These are phyloP conservation scores for Aspergillus quadrilineatus DNA, from an alignment of 2,329 filamentous ascomycete species.

Conservation along the genomic window DNA sequence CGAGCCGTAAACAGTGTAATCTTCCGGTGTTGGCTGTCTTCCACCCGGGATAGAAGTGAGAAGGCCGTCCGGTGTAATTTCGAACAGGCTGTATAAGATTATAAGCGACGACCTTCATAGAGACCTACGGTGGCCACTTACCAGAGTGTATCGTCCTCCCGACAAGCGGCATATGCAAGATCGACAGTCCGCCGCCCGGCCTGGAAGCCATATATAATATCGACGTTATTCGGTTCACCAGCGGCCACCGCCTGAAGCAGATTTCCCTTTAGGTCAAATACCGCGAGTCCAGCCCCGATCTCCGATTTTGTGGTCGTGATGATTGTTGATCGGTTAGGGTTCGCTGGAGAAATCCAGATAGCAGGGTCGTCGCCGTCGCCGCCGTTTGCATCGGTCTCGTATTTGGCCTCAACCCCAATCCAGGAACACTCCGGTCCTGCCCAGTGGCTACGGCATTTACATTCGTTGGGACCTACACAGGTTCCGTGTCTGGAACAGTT, in stretches of 20 bases:
- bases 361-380: conserved; percentile 12
- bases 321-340: neutral
- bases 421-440: conserved; percentile 10
- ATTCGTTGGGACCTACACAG: conserved; percentile 8
- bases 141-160: conserved; percentile 12
- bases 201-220: conserved; percentile 7
- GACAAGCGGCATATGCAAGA: conserved; percentile 8
- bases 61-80: conserved; percentile 1
- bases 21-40: neutral
- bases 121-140: neutral
- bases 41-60: conserved; percentile 1
- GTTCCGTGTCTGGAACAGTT: conserved; percentile 6
- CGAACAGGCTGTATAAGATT: conserved; percentile 4
- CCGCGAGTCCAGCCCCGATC: neutral
- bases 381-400: conserved; percentile 11
- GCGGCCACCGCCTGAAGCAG: conserved; percentile 6
- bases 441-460: neutral
- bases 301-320: conserved; percentile 12
- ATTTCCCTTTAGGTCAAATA: conserved; percentile 9
- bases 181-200: neutral
- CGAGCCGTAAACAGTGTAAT: conserved; percentile 12
- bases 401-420: conserved; percentile 4
- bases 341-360: conserved; percentile 8
- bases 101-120: neutral
- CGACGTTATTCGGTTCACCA: conserved; percentile 11